Evolutionary conservation across 2,329 filamentous ascomycete species (phyloP).

Genomic region (Onygenales sp.): DNA sequence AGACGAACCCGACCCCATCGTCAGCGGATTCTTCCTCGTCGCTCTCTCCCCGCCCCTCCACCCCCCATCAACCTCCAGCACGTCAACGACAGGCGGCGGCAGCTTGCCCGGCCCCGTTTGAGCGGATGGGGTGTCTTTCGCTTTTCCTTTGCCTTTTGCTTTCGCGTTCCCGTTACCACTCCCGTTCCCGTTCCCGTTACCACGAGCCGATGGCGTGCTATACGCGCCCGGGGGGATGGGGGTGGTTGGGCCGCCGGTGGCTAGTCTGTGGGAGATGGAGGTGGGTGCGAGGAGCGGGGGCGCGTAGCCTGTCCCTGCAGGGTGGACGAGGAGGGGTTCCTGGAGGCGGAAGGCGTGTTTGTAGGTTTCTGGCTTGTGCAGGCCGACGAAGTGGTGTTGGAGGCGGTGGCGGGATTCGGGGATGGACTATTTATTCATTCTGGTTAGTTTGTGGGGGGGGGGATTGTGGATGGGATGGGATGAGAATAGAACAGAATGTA

Average conservation of each 20-base stretch:
- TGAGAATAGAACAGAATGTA: conserved; percentile 11
- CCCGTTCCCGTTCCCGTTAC: not conserved
- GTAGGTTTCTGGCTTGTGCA: not conserved
- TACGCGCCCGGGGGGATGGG: not conserved
- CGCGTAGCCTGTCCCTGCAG: not conserved
- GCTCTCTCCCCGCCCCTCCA: conserved; percentile 2
- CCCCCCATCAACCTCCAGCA: conserved; percentile 11
- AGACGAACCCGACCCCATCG: no score
- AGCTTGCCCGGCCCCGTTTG: not conserved
- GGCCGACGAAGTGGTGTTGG: conserved; percentile 22
- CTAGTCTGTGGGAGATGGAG: not conserved
- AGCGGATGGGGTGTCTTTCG: not conserved
- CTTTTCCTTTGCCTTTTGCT: not conserved
- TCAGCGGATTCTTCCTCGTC: no score
- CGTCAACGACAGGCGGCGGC: conserved; percentile 7
- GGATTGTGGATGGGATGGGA: not conserved
- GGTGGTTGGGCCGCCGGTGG: not conserved
- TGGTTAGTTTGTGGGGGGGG: not conserved
- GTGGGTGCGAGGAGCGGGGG: not conserved
- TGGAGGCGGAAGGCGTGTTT: conserved; percentile 5
- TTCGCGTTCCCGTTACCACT: no score
- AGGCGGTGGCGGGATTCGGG: conserved; percentile 30
- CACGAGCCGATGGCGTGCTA: no score
- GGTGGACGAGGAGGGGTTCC: not conserved
- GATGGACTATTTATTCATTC: conserved; percentile 20